Percentiles rank a stretch among this genome's conserved stretches.
Conservation (phyloP, 352 stramenopile species). For the Thraustotheca clavata region DNA sequence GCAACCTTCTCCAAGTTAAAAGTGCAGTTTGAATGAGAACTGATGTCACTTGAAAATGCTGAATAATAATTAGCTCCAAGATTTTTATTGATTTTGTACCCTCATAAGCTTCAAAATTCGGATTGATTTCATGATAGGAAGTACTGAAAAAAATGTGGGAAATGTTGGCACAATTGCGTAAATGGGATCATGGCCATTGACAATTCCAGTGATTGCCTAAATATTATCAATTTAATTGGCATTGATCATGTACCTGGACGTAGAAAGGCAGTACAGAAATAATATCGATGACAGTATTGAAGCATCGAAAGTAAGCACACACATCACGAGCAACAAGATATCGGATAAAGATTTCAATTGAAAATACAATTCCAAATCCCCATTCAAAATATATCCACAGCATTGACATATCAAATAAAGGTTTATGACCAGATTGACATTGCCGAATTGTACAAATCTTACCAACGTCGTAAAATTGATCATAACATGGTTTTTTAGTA, state of each 20-base stretch:
- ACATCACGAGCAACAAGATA: conserved; percentile 41
- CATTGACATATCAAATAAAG: conserved; percentile 42
- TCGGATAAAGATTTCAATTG: conserved; percentile 42
- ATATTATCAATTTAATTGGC: not conserved
- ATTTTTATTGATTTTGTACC: too few relatives aligned
- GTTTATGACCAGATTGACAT: conserved; percentile 3
- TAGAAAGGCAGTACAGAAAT: conserved; percentile 56
- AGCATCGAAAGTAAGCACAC: conserved; percentile 34
- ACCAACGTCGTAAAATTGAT: not conserved
- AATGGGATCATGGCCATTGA: conserved; percentile 30
- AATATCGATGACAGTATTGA: conserved; percentile 61
- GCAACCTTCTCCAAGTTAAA: conserved; percentile 43
- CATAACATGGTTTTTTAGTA: not conserved
- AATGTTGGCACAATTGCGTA: conserved; percentile 55
- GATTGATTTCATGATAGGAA: conserved; percentile 61
- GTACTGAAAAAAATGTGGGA: conserved; percentile 53
- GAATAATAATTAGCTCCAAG: not conserved
- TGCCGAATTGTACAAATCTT: conserved; percentile 16
- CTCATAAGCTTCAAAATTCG: conserved; percentile 64
- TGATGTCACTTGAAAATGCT: conserved; percentile 61
- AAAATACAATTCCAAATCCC: conserved; percentile 48
- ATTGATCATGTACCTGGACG: conserved; percentile 32
- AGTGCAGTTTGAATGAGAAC: conserved; percentile 51
- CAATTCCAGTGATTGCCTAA: conserved; percentile 27
- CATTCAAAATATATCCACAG: conserved; percentile 77